Evolutionary conservation across 495 filamentous ascomycete species (phyloP), one percentile per base, ranked within the genome.

Genomic region (Pyrenula aspistea): DNA sequence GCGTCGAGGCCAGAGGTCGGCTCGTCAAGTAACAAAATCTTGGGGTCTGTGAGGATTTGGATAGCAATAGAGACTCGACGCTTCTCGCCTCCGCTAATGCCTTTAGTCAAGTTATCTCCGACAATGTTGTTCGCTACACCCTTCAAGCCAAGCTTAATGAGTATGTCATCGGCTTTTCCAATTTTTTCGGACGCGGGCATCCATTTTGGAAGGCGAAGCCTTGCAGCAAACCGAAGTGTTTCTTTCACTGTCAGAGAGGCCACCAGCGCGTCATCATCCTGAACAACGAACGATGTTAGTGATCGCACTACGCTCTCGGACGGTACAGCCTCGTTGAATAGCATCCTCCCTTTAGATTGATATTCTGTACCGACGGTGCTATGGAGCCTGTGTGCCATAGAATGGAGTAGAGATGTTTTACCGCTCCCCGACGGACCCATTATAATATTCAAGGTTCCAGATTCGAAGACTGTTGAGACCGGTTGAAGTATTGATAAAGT

Each of bases 391-490:
- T 74, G 71, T 12, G 86, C 82, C 74, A 89, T 83, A 1, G 80
- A 75, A 61, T 88, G 87, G 2, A 89, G 71, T 2, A 89, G 63
- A 0, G 83, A 83, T 2, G 84, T 87, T 67, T 88, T 90, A 12
- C 86, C 86, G 57, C 81, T 83, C 0, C 86, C 86, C 12, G 83
- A 87, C 1, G 86, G 86, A 0, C 86, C 86, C 85, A 89, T 87
- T 55, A 90, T 87, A 2, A 89, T 76, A 60, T 90, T 89, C 11
- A 90, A 67, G 20, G 73, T 67, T 1, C 83, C 83, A 10, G 85
- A 70, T 53, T 79, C 71, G 59, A 89, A 88, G 0, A 75, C 71
- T 0, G 82, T 69, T 2, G 75, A 83, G 24, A 88, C 74, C 0
- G 83, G 79, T 54, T 81, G 73, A 49, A 90, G 63, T n/a, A 89